Percentiles rank a stretch among this genome's conserved stretches.
Evolutionary conservation across 192 early-diverging fungal species (phyloP).

Genomic region (Coemansia sp.): DNA sequence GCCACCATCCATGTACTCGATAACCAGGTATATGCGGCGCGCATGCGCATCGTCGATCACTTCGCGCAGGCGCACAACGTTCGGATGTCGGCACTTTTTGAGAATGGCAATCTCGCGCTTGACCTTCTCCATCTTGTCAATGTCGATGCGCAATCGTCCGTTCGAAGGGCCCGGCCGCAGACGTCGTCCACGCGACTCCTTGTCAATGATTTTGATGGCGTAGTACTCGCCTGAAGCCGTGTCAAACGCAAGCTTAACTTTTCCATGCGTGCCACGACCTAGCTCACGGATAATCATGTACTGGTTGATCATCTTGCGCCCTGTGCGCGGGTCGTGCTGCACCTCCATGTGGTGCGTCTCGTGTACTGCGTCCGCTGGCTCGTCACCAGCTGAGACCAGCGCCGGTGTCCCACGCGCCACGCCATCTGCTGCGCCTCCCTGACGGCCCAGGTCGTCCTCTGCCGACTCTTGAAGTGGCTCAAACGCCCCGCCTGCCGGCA

Average conservation of each 20-base stretch:
- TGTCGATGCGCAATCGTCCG: conserved; percentile 49
- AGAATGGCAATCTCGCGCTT: conserved; percentile 94
- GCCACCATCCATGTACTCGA: conserved; percentile 91
- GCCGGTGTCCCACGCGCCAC: neutral
- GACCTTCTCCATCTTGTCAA: conserved; percentile 72
- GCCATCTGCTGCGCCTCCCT: neutral
- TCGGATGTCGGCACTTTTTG: conserved; percentile 90
- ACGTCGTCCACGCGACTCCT: conserved; percentile 50
- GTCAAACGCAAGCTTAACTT: conserved; percentile 89
- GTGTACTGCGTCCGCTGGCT: conserved; percentile 57
- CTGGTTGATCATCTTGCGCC: conserved; percentile 95
- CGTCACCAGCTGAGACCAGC: conserved; percentile 1
- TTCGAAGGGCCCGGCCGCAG: conserved; percentile 35
- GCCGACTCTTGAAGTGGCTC: conserved; percentile 27
- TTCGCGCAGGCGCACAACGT: conserved; percentile 86
- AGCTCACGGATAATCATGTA: conserved; percentile 89
- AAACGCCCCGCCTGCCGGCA: conserved; percentile 27
- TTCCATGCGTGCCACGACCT: conserved; percentile 92
- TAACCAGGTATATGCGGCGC: conserved; percentile 89
- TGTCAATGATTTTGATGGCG: conserved; percentile 59
- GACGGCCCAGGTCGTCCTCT: conserved; percentile 7
- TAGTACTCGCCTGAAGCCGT: conserved; percentile 70
- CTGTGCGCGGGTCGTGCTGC: conserved; percentile 78
- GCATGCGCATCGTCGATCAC: conserved; percentile 93
- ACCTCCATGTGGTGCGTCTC: conserved; percentile 84